These are phyloP conservation scores for Neoscytalidium dimidiatum DNA, from an alignment of 2,329 filamentous ascomycete genomes.

Conservation along the genomic window DNA sequence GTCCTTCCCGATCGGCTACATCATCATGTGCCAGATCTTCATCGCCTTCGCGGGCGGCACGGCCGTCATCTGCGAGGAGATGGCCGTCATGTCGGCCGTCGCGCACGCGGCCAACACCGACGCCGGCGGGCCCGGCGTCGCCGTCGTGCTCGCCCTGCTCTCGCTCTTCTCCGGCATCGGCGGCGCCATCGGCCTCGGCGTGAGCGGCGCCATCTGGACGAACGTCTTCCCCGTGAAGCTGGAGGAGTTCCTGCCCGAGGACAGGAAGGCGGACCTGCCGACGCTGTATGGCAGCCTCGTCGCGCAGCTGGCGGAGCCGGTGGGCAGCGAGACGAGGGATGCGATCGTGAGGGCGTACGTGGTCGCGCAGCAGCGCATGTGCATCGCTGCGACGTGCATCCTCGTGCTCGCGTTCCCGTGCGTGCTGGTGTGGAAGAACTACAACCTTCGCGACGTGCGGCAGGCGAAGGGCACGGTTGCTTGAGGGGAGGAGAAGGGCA, in stretches of 20 bases:
- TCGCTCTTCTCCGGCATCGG: conserved; percentile 61
- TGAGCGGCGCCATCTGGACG: conserved; percentile 65
- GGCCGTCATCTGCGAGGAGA: conserved; percentile 26
- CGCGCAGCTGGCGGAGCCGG: conserved; percentile 54
- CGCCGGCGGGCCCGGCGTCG: conserved; percentile 47
- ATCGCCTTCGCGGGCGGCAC: conserved; percentile 34
- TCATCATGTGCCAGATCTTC: conserved; percentile 37
- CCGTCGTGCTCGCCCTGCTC: conserved; percentile 63
- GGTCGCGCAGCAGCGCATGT: conserved; percentile 43
- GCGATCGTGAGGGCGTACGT: conserved; percentile 34
- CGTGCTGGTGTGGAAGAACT: conserved; percentile 34
- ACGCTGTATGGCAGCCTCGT: conserved; percentile 53
- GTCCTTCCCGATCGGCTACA: conserved; percentile 29
- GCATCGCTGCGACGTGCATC: conserved; percentile 38
- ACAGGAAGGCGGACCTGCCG: conserved; percentile 26
- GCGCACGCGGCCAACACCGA: conserved; percentile 45
- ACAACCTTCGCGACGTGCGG: conserved; percentile 35
- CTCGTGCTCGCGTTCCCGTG: conserved; percentile 30
- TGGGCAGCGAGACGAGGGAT: conserved; percentile 50
- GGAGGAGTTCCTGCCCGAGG: conserved; percentile 31
- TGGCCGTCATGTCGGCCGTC: conserved; percentile 20
- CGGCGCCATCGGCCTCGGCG: conserved; percentile 40
- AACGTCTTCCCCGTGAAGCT: conserved; percentile 56
- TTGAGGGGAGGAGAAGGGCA: neutral
- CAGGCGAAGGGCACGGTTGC: conserved; percentile 34